phyloP scores from a whole-genome alignment of 495 filamentous ascomycete genomes.

The Aspergillus bertholletiae region DNA sequence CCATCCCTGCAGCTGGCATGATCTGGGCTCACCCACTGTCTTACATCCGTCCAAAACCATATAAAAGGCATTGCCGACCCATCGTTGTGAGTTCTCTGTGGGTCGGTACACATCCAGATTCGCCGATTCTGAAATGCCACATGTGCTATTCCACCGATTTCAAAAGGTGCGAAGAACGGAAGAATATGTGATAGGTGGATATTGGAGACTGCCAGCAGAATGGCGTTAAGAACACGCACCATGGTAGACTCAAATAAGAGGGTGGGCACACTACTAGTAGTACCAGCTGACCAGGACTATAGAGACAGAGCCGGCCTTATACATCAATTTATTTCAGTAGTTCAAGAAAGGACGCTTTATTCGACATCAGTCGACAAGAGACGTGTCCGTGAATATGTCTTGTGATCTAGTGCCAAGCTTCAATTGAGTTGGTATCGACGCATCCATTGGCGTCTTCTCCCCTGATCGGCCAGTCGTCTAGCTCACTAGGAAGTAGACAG shows the following conservation, averaged over 20 bases:
- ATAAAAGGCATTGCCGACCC: neutral
- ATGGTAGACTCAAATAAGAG: neutral
- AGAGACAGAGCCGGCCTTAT: neutral
- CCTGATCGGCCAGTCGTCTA: slow-evolving; percentile 4
- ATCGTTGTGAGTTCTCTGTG: neutral
- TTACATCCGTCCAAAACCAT: neutral
- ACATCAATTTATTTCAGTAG: neutral
- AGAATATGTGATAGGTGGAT: slow-evolving; percentile 7
- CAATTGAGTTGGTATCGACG: slow-evolving; percentile 1
- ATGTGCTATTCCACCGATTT: slow-evolving; percentile 3
- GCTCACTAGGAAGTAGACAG: no score
- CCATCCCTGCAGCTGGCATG: neutral
- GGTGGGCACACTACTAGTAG: no score
- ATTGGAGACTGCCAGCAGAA: neutral
- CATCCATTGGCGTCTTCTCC: slow-evolving; percentile 1
- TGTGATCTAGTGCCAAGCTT: slow-evolving; percentile 13
- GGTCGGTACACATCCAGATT: neutral
- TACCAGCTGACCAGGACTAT: neutral
- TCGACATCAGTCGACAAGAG: neutral
- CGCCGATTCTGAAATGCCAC: slow-evolving; percentile 6
- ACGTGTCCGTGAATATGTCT: slow-evolving; percentile 3
- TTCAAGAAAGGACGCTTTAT: neutral
- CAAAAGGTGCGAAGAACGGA: slow-evolving; percentile 4
- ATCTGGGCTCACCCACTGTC: neutral
- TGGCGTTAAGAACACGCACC: neutral